Evolutionary conservation across 2,329 filamentous ascomycete genomes (phyloP), one percentile per base, ranked within the genome.

Genomic region (Diaporthe ampelina): DNA sequence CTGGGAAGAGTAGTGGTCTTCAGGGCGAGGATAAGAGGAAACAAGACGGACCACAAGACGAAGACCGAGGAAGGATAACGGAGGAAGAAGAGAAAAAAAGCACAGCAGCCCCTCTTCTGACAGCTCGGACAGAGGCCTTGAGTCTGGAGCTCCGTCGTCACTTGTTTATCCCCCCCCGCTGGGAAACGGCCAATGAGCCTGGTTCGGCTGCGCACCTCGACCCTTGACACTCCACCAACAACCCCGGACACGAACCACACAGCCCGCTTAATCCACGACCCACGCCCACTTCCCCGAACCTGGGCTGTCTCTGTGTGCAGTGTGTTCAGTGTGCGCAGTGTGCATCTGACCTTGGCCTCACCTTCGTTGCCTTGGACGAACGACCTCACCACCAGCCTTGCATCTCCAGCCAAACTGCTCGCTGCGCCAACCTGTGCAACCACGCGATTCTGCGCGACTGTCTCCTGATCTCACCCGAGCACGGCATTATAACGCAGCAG

Each of bases 401-500:
- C 32, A 21, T 52, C 56, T 35, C 35, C 26, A 10, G 21, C 40
- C n/a, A 21, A 40, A 50, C 43, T 37, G 24, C 21, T 43, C 43
- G 68, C 48, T 29, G 48, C 43, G 35, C 72, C 43, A 52, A 65
- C 67, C 37, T 67, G 63, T 35, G 48, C 59, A 37, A 48, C 57
- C 70, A 72, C 61, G 57, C 73, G 48, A 73, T 67, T 58, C 52
- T 69, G 52, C 32, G 71, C 58, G 37, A 17, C 26, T 26, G 11
- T 70, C 50, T 56, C 71, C 65, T 58, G 56, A 48, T 29, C 37
- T 58, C 65, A 52, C 70, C n/a, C 29, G 37, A 24, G 35, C 48
- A 10, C 58, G 15, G n/a, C 29, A 40, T 43, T 43, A 35, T 69
- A 57, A 45, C 43, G 17, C 32, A 26, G 17, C 57, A 61, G 56